Evolutionary conservation across 106 monocot genomes (phyloP).

Genomic region (Phalaenopsis aphrodite): DNA sequence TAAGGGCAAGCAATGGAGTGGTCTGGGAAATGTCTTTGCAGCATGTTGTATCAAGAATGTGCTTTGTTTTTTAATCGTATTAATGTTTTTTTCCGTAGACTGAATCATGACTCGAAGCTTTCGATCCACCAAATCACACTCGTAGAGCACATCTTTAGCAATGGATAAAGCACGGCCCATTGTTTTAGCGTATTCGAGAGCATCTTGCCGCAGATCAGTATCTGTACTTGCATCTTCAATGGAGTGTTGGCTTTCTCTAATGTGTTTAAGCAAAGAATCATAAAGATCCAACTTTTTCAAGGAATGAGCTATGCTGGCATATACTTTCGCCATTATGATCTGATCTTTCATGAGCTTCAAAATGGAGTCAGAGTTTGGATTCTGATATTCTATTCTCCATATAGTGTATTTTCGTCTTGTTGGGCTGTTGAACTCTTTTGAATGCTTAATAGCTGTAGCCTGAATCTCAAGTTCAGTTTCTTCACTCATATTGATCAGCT

Average conservation of each 20-base stretch:
- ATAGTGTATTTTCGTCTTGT: constrained; percentile 37
- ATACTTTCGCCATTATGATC: constrained; percentile 66
- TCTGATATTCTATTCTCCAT: constrained; percentile 56
- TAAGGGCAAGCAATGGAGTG: constrained; percentile 52
- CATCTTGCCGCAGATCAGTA: constrained; percentile 35
- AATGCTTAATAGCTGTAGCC: constrained; percentile 38
- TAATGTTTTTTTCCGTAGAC: constrained; percentile 37
- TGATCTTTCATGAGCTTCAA: constrained; percentile 71
- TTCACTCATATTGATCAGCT: constrained; percentile 42
- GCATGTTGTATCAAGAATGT: constrained; percentile 60
- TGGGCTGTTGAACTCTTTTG: constrained; percentile 31
- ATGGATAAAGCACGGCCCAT: constrained; percentile 39
- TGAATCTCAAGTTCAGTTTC: constrained; percentile 40
- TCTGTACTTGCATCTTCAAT: constrained; percentile 52
- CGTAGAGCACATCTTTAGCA: constrained; percentile 39
- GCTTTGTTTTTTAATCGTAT: constrained; percentile 37
- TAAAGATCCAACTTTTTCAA: constrained; percentile 32
- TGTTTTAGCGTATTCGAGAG: constrained; percentile 38
- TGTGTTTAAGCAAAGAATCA: constrained; percentile 30
- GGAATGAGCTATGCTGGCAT: constrained; percentile 59
- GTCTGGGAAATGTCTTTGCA: constrained; percentile 52
- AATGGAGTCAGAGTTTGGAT: constrained; percentile 39
- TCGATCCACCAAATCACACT: constrained; percentile 20
- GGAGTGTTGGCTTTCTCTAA: constrained; percentile 39
- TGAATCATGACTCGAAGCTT: constrained; percentile 49